Evolutionary conservation across 2,329 filamentous ascomycete species (phyloP), one percentile per base, ranked within the genome.

Genomic region (Dactylellina leptospora): DNA sequence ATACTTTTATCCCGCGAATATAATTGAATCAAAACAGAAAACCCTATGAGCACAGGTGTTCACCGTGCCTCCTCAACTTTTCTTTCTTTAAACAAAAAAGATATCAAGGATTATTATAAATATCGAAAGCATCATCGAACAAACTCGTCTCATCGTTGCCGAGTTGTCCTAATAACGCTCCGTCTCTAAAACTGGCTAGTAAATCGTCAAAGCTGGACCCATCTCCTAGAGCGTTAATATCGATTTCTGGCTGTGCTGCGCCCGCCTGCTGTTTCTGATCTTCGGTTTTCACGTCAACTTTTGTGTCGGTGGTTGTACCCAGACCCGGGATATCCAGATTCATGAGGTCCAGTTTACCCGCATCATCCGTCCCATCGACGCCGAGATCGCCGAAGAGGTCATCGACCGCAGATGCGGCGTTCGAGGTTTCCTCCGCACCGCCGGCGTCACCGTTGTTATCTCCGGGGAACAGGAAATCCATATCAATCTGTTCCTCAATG

Each of bases 401-500:
- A 16, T 70, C 64, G 1, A 61, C 55, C 20, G 28, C 30, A 1
- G 47, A 53, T 2, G 54, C 48, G 33, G 48, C 63, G 20, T 51
- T 40, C 2, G 25, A 6, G 13, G 0, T 42, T 36, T 51, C 62
- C 22, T 25, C 54, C 18, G 30, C 44, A 18, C 25, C 54, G 1
- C 13, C 13, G 4, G 28, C 59, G 3, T n/a, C 22, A 2, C 11
- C 25, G 5, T 18, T 25, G 18, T 11, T 18, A 40, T 59, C 55
- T 8, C 44, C 51, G 4, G 58, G 50, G 25, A 72, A 72, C 13
- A 72, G 22, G 28, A 72, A 64, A 54, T 72, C 68, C 59, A 72
- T 72, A 36, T 72, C 68, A 11, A 72, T 72, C 28, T 64, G 58
- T 16, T 64, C 68, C 54, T 69, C 66, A 23, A 71, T 63, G 3